Base-by-base conservation (phyloP, 768 basidiomycete genomes). In the Lactarius sp. region DNA sequence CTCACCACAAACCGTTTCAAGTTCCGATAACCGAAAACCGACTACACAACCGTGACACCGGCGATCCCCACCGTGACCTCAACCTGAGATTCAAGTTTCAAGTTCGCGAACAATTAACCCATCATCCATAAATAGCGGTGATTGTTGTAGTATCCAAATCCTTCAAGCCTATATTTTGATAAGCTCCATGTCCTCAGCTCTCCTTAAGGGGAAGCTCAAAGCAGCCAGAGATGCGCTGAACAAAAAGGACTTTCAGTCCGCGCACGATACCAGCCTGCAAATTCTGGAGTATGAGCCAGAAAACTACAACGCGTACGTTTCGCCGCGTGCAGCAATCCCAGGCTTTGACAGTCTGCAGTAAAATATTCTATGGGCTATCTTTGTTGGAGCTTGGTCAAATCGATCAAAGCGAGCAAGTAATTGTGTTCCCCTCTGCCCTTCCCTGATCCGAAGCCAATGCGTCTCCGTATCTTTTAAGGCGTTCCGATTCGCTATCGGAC, bases 341-440 rank as follows among this genome's bases (percentile, higher is more conserved):
- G 37, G 4, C 41, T 37, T 66, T 60, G n/a, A 59, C 55, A 18
- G 10, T 59, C 51, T 52, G 36, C 72, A 98, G 95, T 5, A 83
- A 89, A 72, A 88, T 97, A 27, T 97, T 94, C 71, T 80, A 92
- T 33, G 94, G 87, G 3, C 76, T 97, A 12, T 86, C 97, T 1
- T 78, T 82, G 27, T 77, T 92, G 12, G 92, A 96, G 71, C 77
- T 95, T 2, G 84, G 84, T 33, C 81, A 90, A 59, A 73, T 77
- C 22, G 82, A 85, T 44, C 77, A 86, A 72, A 89, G 94, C 77
- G 94, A 98, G 79, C 84, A 88, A 85, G 94, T 96, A 83, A 81
- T 78, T 60, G 65, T 51, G 37, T 12, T 36, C 53, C 56, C 59
- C 53, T 13, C 51, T 16, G 36, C 44, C 52, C 42, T 56, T 44